Conservation (phyloP, 2,329 filamentous ascomycete species). For the Monilinia polystroma region DNA sequence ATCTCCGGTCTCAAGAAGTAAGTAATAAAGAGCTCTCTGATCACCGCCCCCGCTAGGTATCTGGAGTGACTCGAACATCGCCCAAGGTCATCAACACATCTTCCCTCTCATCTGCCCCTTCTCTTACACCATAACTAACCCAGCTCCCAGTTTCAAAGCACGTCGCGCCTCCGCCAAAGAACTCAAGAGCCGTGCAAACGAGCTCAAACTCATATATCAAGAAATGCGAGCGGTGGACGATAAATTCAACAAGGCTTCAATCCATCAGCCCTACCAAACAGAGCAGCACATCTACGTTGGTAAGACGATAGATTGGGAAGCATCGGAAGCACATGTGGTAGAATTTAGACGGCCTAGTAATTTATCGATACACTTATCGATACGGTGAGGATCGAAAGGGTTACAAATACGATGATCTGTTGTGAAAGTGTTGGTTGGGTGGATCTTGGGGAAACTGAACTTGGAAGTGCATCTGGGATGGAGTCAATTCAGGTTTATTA, state of each 20-base stretch:
- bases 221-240: constrained; percentile 10
- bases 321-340: not conserved
- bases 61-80: not conserved
- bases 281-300: not conserved
- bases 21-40: not conserved
- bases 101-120: not conserved
- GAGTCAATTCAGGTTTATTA: not conserved
- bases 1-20: not conserved
- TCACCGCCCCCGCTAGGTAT: not conserved
- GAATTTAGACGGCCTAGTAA: not conserved
- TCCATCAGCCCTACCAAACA: not conserved
- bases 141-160: not conserved
- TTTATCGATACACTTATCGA: not conserved
- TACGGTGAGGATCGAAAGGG: not conserved
- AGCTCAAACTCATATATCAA: constrained; percentile 6
- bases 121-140: not conserved
- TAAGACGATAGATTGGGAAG: not conserved
- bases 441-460: not conserved
- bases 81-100: not conserved
- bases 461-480: not conserved
- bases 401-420: no score
- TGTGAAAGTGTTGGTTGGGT: no score
- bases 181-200: not conserved
- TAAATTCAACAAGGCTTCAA: not conserved
- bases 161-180: constrained; percentile 13